A percentile compares a stretch with the other conserved stretches of the same genome.
These are phyloP conservation scores for Aspergillus oerlinghausenensis DNA, from an alignment of 2,329 filamentous ascomycete species.

Conservation along the genomic window DNA sequence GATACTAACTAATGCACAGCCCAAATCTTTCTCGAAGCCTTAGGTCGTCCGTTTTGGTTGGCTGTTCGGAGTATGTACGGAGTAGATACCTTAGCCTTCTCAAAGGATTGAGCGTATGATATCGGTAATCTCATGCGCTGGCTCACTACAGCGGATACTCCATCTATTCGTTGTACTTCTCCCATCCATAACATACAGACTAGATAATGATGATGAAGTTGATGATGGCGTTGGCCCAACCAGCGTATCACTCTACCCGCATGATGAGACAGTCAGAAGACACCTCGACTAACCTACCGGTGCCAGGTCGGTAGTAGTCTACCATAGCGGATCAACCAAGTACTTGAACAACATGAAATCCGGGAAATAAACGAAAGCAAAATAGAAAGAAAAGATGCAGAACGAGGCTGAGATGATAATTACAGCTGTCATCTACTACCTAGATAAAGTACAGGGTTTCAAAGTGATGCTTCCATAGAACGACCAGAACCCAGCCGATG, in stretches of 20 bases:
- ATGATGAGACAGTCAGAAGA: background rate
- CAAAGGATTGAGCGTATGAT: background rate
- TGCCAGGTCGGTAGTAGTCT: no score
- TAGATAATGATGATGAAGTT: background rate
- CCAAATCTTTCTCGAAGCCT: conserved; percentile 21
- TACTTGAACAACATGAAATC: background rate
- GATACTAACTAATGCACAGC: conserved; percentile 11
- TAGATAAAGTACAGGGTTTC: conserved; percentile 7
- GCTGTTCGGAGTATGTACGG: background rate
- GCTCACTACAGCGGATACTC: background rate
- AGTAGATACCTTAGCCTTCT: background rate
- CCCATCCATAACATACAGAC: background rate
- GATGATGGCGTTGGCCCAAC: background rate
- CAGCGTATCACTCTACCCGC: conserved; percentile 5
- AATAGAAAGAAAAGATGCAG: background rate
- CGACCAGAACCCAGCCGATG: conserved; percentile 9
- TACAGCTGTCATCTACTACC: background rate
- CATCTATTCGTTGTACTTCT: background rate
- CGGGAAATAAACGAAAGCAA: background rate
- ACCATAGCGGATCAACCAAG: background rate
- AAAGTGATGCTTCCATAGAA: conserved; percentile 21
- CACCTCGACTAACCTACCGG: background rate
- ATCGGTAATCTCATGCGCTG: background rate
- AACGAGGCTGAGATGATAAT: background rate
- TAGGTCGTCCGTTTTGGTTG: background rate